Base-by-base conservation (phyloP, 805 yeast species). In the Candida maesae region DNA sequence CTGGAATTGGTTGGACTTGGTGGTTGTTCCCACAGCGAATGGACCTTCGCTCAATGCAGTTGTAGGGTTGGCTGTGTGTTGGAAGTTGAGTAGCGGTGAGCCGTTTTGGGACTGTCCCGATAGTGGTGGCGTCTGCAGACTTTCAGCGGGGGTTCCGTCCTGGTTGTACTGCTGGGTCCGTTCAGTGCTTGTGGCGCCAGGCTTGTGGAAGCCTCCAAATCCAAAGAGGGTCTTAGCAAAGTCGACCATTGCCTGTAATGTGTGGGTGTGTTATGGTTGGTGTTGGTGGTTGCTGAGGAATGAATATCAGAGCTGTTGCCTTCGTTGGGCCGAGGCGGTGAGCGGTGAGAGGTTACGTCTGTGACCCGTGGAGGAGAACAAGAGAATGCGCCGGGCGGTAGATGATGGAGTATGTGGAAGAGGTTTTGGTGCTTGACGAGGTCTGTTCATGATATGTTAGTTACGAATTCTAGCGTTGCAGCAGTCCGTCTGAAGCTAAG, bases 21-120 rank as follows among this genome's bases (percentile, higher is more conserved):
- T 69, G 2, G 84, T 81, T 5, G 88, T 81, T 2, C 89, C 90
- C 60, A 80, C 74, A 2, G 77, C 90, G 60, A 78, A 71, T 2
- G 82, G 73, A 42, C 72, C 73, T 45, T 76, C 74, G 35, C 79
- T 70, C 9, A 83, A 62, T 0, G 89, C 89, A 2, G 85, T 82
- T 3, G 91, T 81, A 15, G 90, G 85, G 5, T 79, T 68, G 1
- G 79, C 68, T 2, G 76, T 67, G 28, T 68, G 68, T 47, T 76
- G 66, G 41, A 76, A 61, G 36, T 58, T 64, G 10, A 68, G 65
- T 27, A 64, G 56, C 17, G 55, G 58, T 27, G 47, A 36, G 31
- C 49, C 40, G 15, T 39, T 40, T 34, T 49, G 43, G 16, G 36
- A 37, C 17, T 44, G 48, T 45, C 38, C 13, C 6, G 46, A 27